Base-by-base conservation (phyloP, 1,284 basidiomycete species). In the Trametes pubescens region DNA sequence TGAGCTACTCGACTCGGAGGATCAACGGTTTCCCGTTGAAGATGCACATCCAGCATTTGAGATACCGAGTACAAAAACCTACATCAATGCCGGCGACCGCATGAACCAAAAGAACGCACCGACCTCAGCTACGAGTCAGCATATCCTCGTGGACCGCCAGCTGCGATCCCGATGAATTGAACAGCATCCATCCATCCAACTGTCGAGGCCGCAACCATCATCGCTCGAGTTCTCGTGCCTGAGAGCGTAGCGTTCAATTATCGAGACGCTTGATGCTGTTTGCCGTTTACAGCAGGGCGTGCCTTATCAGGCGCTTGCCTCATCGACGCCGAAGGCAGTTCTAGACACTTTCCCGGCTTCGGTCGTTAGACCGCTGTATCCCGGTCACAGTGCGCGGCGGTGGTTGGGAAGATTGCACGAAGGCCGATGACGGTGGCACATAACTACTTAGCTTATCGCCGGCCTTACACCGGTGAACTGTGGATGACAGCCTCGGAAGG, bases 361-460 rank as follows among this genome's bases (percentile, higher is more conserved):
- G 14, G 40, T 43, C 18, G 40, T n/a, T 16, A 43, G 40, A 16
- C 18, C 16, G 40, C 18, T 1, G 2, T 32, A 32, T 2, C 40
- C 13, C 40, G 49, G 49, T 35, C 1, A 21, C 49, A 35, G 8
- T 32, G 16, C 29, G 37, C 49, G 40, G 34, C 57, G 49, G 44
- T 44, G 51, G 35, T 5, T 14, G 21, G 34, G 59, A 60, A 60
- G 35, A 54, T 54, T 54, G 51, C 44, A 21, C 51, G 58, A 53
- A 54, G 51, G 11, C 1, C 24, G 10, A 11, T 47, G 48, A 29
- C 48, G 48, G 26, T 18, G 10, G 35, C 37, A 22, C 2, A 7
- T 32, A 4, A 21, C 24, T 35, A 9, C 18, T 18, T 49, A 37
- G 37, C 52, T 51, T 51, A 60, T 60, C 59, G 51, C 59, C 59